Conservation (phyloP, 306 rosid species). For the Glycine latifolia region DNA sequence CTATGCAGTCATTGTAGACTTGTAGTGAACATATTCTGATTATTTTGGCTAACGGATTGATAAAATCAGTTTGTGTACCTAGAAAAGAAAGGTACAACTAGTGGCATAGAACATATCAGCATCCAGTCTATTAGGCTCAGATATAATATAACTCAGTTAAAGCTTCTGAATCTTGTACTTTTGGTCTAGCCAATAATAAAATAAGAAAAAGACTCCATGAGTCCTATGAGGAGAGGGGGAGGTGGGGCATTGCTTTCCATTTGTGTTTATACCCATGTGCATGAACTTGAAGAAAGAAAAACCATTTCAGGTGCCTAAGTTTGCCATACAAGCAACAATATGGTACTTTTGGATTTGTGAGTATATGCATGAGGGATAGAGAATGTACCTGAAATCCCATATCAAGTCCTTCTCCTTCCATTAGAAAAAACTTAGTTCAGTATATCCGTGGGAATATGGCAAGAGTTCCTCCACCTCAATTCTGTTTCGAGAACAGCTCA, state of each 20-base stretch:
- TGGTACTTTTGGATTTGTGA: slow-evolving; percentile 16
- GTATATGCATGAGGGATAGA: slow-evolving; percentile 24
- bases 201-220: slow-evolving; percentile 15
- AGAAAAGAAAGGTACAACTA: slow-evolving; percentile 44
- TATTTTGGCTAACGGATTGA: slow-evolving; percentile 38
- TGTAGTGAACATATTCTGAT: slow-evolving; percentile 49
- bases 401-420: slow-evolving; percentile 43
- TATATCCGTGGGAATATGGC: slow-evolving; percentile 91
- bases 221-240: neutral
- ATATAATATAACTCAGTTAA: slow-evolving; percentile 13
- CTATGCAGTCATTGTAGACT: slow-evolving; percentile 38
- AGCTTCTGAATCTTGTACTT: slow-evolving; percentile 43
- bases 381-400: slow-evolving; percentile 57
- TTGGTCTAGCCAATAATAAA: slow-evolving; percentile 24
- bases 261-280: neutral
- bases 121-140: slow-evolving; percentile 22
- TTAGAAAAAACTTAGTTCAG: slow-evolving; percentile 93
- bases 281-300: neutral
- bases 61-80: slow-evolving; percentile 28
- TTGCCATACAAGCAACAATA: slow-evolving; percentile 29
- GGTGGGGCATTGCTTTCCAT: neutral
- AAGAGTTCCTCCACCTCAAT: slow-evolving; percentile 91
- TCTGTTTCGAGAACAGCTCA: slow-evolving; percentile 83
- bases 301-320: slow-evolving; percentile 16
- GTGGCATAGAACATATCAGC: slow-evolving; percentile 17